Evolutionary conservation across 2,329 filamentous ascomycete genomes (phyloP), one percentile per base, ranked within the genome.

Genomic region (Pseudogymnoascus sp.): DNA sequence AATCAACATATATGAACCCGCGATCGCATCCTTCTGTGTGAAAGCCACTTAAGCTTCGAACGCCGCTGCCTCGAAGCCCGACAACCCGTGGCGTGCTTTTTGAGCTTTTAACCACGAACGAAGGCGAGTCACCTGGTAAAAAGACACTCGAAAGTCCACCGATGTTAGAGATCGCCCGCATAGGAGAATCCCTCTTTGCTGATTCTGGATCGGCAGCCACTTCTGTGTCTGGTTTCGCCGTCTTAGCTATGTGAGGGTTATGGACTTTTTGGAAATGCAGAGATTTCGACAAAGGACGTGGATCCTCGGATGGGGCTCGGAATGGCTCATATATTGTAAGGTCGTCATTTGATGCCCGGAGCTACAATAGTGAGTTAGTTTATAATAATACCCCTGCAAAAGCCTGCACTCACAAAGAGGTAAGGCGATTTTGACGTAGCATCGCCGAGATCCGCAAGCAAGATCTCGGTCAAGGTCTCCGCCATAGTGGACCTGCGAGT

Each of bases 261-360:
- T 84, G 74, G 0, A 89, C 75, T 73, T 96, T 96, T 61, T 87
- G 79, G 73, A 96, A 96, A 61, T 85, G 83, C 9, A 97, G 76
- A 6, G 80, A 82, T 10, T 67, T 65, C 15, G 68, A 66, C 5
- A 72, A 64, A 3, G 64, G 47, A 29, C 59, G 60, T 9, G 63
- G 21, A 50, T 66, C 59, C 31, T 62, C 58, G 29, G 69, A 71
- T 39, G 71, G 75, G 64, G 76, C 76, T 41, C 83, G 80, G 67
- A 91, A 88, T 1, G 93, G 92, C 71, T 94, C 86, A 71, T 97
- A 99, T 50, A 97, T 82, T 9, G 88, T 88, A 35, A 97, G 77
- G 70, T 97, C 92, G 65, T 96, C 88, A 63, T 84, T 87, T 8
- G 83, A 81, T 58, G 90, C 90, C 59, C 93, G 89, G 29, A 92